Evolutionary conservation across 1,139 yeast species (phyloP).

Genomic region (Magnusiomyces suaveolens): DNA sequence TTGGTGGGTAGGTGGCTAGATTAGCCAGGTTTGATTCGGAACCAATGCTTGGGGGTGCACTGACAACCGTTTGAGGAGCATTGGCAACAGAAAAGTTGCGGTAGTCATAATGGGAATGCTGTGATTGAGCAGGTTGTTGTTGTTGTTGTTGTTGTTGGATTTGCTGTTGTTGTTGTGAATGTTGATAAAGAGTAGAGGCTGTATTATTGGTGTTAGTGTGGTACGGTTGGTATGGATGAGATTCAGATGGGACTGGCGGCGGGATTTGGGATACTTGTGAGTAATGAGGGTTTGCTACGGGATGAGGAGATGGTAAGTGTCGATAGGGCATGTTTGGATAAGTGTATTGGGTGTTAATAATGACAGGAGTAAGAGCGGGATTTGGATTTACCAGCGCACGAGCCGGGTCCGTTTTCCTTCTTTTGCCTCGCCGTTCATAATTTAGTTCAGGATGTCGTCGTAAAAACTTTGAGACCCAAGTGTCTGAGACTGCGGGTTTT

Average conservation of each 20-base stretch:
- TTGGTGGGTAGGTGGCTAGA: neutral
- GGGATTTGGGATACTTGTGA: neutral
- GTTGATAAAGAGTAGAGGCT: neutral
- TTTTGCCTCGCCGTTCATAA: conserved; percentile 4
- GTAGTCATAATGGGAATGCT: neutral
- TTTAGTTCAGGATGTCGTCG: conserved; percentile 9
- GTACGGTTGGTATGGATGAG: neutral
- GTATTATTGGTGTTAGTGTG: neutral
- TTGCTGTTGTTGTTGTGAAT: conserved; percentile 1
- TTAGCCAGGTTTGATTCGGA: neutral
- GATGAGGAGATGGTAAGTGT: neutral
- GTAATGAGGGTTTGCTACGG: neutral
- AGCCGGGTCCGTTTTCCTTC: neutral
- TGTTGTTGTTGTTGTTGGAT: too few relatives aligned
- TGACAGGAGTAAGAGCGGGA: neutral
- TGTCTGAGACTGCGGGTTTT: conserved; percentile 7
- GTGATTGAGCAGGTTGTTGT: conserved; percentile 1
- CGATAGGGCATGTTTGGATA: neutral
- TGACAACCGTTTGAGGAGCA: neutral
- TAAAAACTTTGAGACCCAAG: conserved; percentile 10
- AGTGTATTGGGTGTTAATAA: neutral
- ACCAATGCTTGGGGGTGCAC: neutral
- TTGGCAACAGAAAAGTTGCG: neutral
- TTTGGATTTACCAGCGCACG: neutral
- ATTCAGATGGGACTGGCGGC: neutral